A percentile compares a stretch with the other conserved stretches of the same genome.
These are phyloP conservation scores for Eremothecium sinecaudum DNA, from an alignment of 1,139 yeast species.

Conservation along the genomic window DNA sequence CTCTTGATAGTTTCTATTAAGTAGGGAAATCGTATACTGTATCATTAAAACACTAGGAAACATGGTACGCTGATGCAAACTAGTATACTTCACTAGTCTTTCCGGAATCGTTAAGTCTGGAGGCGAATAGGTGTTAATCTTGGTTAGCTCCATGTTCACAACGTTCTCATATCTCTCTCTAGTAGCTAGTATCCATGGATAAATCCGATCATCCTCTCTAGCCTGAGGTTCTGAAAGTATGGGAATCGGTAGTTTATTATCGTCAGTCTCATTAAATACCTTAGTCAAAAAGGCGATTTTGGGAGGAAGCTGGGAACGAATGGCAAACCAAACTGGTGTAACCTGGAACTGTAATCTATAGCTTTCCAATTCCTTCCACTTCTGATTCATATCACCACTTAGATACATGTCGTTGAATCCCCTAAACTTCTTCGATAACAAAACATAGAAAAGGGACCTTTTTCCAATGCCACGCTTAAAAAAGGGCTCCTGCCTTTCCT, in stretches of 20 bases:
- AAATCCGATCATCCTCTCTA: neutral
- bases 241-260: slow-evolving; percentile 2
- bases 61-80: slow-evolving; percentile 6
- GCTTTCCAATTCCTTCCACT: slow-evolving; percentile 3
- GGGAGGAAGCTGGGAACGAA: neutral
- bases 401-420: slow-evolving; percentile 3
- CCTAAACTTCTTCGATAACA: slow-evolving; percentile 4
- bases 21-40: slow-evolving; percentile 3
- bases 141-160: slow-evolving; percentile 4
- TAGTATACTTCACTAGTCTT: slow-evolving; percentile 2
- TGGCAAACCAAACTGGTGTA: neutral
- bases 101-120: slow-evolving; percentile 1
- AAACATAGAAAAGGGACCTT: neutral
- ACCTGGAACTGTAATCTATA: neutral
- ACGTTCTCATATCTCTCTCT: slow-evolving; percentile 5
- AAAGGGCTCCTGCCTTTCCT: slow-evolving; percentile 2
- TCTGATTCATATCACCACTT: slow-evolving; percentile 5
- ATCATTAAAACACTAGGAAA: slow-evolving; percentile 8
- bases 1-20: slow-evolving; percentile 6
- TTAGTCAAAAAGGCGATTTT: slow-evolving; percentile 1
- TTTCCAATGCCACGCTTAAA: slow-evolving; percentile 4
- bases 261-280: slow-evolving; percentile 3
- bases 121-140: neutral
- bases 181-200: slow-evolving; percentile 8
- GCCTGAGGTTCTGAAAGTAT: neutral